Evolutionary conservation across 805 yeast species (phyloP).

Genomic region (Isabelozyma rhagii): DNA sequence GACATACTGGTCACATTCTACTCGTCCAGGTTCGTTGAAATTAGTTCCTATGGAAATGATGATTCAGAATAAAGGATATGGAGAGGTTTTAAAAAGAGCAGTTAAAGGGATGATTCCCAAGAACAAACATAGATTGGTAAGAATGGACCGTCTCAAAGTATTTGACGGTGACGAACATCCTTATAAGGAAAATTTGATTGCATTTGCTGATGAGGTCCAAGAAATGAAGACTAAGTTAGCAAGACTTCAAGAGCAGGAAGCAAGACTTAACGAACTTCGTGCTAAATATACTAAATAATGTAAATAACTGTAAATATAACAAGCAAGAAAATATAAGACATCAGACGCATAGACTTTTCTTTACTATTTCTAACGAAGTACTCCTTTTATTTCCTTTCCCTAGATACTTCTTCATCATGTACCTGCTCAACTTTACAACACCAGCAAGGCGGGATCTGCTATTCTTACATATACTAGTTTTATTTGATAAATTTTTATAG

Average conservation of each 20-base stretch:
- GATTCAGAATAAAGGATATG: conserved; percentile 75
- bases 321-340: no score
- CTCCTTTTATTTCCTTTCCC: neutral
- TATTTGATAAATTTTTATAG: conserved; percentile 1
- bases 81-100: conserved; percentile 82
- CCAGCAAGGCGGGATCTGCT: neutral
- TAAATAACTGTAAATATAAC: neutral
- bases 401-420: neutral
- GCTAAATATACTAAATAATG: conserved; percentile 18
- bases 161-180: conserved; percentile 90
- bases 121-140: conserved; percentile 71
- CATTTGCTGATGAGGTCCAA: conserved; percentile 76
- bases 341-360: no score
- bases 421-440: neutral
- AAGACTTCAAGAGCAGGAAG: conserved; percentile 34
- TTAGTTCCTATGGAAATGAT: conserved; percentile 77
- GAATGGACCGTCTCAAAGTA: conserved; percentile 81
- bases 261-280: conserved; percentile 29
- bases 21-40: conserved; percentile 86
- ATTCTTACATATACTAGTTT: neutral
- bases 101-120: conserved; percentile 97
- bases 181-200: conserved; percentile 75
- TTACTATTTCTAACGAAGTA: neutral
- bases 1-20: conserved; percentile 84
- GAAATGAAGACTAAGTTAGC: conserved; percentile 44